These are phyloP conservation scores for Prunus mongolica DNA, from an alignment of 306 rosid genomes.

Conservation along the genomic window DNA sequence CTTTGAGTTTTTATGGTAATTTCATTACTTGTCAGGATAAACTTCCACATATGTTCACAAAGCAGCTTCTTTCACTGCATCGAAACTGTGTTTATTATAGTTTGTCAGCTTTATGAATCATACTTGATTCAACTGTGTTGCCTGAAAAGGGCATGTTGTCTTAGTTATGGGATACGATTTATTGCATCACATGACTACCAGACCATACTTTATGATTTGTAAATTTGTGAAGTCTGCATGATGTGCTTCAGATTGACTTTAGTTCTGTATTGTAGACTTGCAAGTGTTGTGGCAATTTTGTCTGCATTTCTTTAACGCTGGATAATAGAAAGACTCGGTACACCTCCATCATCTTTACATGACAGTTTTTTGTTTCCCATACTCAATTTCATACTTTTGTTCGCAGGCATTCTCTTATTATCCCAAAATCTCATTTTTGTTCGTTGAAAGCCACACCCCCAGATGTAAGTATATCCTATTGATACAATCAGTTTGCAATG, in stretches of 20 bases:
- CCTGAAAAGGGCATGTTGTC: not conserved
- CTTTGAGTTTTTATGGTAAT: not conserved
- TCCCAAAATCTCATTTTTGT: constrained; percentile 83
- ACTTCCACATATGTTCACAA: not conserved
- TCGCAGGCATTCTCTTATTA: constrained; percentile 87
- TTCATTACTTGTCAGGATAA: not conserved
- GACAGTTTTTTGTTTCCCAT: not conserved
- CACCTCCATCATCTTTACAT: not conserved
- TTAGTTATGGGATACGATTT: not conserved
- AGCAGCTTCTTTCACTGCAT: not conserved
- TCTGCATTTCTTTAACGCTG: too few species aligned
- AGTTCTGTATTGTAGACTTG: too few species aligned
- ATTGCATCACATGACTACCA: too few species aligned
- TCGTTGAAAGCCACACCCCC: constrained; percentile 90
- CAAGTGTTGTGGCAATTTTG: too few species aligned
- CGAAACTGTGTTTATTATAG: not conserved
- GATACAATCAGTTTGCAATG: not conserved
- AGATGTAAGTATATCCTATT: constrained; percentile 58
- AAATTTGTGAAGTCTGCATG: not conserved
- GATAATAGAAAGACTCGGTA: too few species aligned
- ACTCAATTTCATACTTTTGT: constrained; percentile 8
- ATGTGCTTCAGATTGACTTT: not conserved
- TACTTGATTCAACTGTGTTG: too few species aligned
- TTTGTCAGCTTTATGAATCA: not conserved
- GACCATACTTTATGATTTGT: too few species aligned